Conservation (phyloP, 345 rosid genomes). For the Brassica juncea region DNA sequence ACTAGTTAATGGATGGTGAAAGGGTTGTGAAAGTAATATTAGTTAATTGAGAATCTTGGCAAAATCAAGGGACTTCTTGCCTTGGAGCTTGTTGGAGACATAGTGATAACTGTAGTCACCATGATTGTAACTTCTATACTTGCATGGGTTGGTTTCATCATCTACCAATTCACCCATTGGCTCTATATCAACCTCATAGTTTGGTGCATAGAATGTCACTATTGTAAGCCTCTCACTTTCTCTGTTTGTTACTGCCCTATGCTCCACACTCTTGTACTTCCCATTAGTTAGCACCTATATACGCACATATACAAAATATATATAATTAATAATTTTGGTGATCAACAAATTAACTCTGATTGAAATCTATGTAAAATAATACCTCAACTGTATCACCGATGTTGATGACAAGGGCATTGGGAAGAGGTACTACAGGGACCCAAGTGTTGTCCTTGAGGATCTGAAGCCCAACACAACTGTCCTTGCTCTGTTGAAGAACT, state of each 20-base stretch:
- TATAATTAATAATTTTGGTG: not conserved
- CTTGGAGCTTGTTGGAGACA: constrained; percentile 75
- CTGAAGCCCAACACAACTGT: constrained; percentile 75
- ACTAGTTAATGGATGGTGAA: constrained; percentile 28
- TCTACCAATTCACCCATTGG: constrained; percentile 77
- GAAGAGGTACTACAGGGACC: constrained; percentile 66
- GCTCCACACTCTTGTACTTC: constrained; percentile 90
- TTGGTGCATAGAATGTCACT: constrained; percentile 92
- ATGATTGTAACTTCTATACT: constrained; percentile 79
- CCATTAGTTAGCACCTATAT: constrained; percentile 93
- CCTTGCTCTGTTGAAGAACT: constrained; percentile 77
- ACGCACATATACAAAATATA: not conserved
- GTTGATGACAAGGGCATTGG: constrained; percentile 78
- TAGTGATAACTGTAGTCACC: constrained; percentile 92
- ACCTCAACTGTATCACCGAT: constrained; percentile 91
- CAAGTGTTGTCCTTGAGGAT: constrained; percentile 71
- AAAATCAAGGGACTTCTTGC: constrained; percentile 85
- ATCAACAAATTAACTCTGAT: not conserved
- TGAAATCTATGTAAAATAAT: not conserved
- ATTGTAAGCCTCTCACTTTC: constrained; percentile 81
- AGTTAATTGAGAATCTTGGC: constrained; percentile 59
- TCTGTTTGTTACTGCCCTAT: constrained; percentile 77
- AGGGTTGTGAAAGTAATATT: constrained; percentile 16
- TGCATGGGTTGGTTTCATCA: constrained; percentile 78
- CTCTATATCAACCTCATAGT: constrained; percentile 79